A percentile compares a stretch with the other conserved stretches of the same genome.
Evolutionary conservation across 2,329 filamentous ascomycete species (phyloP).

Genomic region (Xylariaceae sp.): DNA sequence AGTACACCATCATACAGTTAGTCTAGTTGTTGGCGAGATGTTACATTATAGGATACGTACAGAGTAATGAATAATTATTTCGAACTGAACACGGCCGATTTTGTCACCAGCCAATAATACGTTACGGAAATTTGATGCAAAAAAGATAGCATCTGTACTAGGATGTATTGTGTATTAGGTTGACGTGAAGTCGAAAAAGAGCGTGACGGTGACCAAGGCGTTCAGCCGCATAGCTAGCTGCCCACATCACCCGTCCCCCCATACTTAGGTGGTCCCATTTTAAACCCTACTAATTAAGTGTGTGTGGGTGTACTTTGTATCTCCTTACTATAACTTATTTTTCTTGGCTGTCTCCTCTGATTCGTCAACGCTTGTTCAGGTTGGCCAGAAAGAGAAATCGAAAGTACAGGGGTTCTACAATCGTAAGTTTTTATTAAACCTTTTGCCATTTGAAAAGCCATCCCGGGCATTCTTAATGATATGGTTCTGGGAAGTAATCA

Average conservation of each 20-base stretch:
- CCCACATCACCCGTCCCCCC: too few species aligned
- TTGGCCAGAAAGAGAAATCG: neutral
- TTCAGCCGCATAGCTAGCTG: neutral
- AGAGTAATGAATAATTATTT: neutral
- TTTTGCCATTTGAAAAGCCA: neutral
- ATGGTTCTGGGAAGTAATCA: too few species aligned
- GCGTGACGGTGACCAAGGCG: slow-evolving; percentile 6
- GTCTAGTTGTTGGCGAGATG: neutral
- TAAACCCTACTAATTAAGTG: too few species aligned
- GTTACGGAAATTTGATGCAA: too few species aligned
- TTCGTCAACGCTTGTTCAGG: neutral
- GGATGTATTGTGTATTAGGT: slow-evolving; percentile 11
- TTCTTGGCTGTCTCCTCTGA: neutral
- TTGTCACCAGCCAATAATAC: too few species aligned
- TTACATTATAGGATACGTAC: neutral
- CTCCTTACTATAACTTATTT: neutral
- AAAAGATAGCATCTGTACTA: too few species aligned
- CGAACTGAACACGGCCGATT: neutral
- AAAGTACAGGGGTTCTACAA: neutral
- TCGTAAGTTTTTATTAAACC: neutral
- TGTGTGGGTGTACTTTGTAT: neutral
- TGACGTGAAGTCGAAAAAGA: slow-evolving; percentile 25
- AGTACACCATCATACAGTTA: neutral
- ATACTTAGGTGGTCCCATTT: too few species aligned
- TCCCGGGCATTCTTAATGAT: neutral